Evolutionary conservation across 768 basidiomycete genomes (phyloP).

Genomic region (Scleroderma bovista): DNA sequence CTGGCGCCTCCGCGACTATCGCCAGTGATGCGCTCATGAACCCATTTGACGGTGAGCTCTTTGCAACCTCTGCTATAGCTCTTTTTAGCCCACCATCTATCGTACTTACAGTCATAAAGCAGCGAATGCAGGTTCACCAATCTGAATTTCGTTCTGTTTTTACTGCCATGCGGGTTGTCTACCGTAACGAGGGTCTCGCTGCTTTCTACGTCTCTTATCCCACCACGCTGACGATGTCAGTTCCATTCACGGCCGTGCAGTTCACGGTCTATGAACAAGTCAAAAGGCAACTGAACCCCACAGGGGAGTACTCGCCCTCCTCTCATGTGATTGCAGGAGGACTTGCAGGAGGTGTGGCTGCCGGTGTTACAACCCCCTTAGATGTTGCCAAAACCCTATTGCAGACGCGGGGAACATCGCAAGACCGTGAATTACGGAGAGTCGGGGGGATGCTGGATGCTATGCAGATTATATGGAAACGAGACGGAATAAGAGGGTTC

Average conservation of each 20-base stretch:
- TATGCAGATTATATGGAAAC: slow-evolving; percentile 77
- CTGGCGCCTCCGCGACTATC: slow-evolving; percentile 92
- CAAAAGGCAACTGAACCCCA: slow-evolving; percentile 82
- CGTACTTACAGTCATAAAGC: slow-evolving; percentile 83
- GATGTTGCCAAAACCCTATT: slow-evolving; percentile 98
- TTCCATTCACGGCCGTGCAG: slow-evolving; percentile 98
- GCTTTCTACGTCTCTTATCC: slow-evolving; percentile 99
- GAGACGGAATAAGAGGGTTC: slow-evolving; percentile 85
- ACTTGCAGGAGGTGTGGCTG: slow-evolving; percentile 88
- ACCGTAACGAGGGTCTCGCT: slow-evolving; percentile 73
- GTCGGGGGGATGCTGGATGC: slow-evolving; percentile 85
- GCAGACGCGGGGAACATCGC: slow-evolving; percentile 90
- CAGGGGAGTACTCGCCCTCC: slow-evolving; percentile 82
- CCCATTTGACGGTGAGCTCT: slow-evolving; percentile 87
- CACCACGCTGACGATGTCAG: slow-evolving; percentile 92
- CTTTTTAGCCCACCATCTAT: slow-evolving; percentile 8
- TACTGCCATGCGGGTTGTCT: slow-evolving; percentile 82
- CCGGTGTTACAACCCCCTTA: slow-evolving; percentile 91
- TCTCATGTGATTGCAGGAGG: slow-evolving; percentile 93
- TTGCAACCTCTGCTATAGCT: background rate
- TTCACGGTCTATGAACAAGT: slow-evolving; percentile 95
- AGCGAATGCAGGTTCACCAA: slow-evolving; percentile 97
- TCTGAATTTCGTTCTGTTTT: slow-evolving; percentile 86
- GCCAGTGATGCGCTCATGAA: slow-evolving; percentile 98
- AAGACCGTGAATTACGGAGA: slow-evolving; percentile 77